phyloP scores from a whole-genome alignment of 331 rosid genomes.

The Cydonia oblonga region DNA sequence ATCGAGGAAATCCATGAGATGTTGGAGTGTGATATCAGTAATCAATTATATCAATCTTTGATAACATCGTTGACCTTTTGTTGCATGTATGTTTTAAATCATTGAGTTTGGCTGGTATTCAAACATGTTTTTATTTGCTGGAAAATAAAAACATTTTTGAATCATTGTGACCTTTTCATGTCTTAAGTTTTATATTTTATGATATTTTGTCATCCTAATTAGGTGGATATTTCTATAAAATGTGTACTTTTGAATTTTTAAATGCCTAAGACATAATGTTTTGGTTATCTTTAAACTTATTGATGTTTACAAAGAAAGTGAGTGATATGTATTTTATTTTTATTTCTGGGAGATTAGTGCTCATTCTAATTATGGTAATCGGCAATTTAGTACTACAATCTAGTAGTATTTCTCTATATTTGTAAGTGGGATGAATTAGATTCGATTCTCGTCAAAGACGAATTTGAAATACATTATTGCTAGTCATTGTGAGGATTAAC shows the following conservation, averaged over 20 bases:
- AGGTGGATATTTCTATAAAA: background rate
- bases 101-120: background rate
- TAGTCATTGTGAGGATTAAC: too few species aligned
- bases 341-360: background rate
- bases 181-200: background rate
- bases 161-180: background rate
- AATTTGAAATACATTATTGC: too few species aligned
- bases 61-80: background rate
- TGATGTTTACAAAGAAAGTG: background rate
- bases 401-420: too few species aligned
- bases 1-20: background rate
- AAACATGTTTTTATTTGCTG: background rate
- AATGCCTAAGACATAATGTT: background rate
- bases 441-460: accelerated
- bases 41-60: background rate
- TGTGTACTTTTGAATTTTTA: background rate
- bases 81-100: background rate
- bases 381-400: too few species aligned
- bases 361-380: background rate
- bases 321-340: background rate
- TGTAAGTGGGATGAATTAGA: too few species aligned
- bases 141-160: background rate
- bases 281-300: background rate
- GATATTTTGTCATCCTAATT: background rate
- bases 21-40: too few species aligned